These are phyloP conservation scores for Aspergillus neoniger DNA, from an alignment of 2,329 filamentous ascomycete species.

Conservation along the genomic window DNA sequence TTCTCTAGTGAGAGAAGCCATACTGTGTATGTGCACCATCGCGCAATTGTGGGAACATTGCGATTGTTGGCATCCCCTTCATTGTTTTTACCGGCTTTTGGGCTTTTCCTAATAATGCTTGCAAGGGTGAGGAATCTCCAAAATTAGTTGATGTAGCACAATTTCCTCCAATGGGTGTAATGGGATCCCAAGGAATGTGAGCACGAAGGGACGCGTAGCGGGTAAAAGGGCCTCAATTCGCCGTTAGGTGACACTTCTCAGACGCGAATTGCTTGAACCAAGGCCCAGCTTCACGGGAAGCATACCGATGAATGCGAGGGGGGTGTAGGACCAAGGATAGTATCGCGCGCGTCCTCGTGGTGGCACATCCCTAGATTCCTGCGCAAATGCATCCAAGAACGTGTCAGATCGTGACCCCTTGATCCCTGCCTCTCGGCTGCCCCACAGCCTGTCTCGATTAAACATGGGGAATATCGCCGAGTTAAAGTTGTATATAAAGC, in stretches of 20 bases:
- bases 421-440: not conserved
- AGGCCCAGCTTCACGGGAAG: not conserved
- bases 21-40: not conserved
- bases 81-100: not conserved
- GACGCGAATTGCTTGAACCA: not conserved
- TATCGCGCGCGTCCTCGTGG: not conserved
- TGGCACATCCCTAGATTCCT: not conserved
- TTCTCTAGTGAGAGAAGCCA: not conserved
- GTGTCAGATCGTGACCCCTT: not conserved
- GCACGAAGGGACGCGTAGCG: not conserved
- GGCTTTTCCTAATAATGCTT: not conserved
- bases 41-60: not conserved
- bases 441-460: not conserved
- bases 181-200: not conserved
- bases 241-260: not conserved
- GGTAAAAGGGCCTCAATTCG: not conserved
- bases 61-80: not conserved
- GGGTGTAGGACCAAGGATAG: not conserved
- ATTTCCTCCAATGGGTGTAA: not conserved
- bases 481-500: no score
- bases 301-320: not conserved
- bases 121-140: not conserved
- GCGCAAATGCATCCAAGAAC: not conserved
- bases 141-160: not conserved
- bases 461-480: no score